Percentiles rank a stretch among this genome's conserved stretches.
These are phyloP conservation scores for Camptophora hylomeconis DNA, from an alignment of 2,329 filamentous ascomycete species.

Conservation along the genomic window DNA sequence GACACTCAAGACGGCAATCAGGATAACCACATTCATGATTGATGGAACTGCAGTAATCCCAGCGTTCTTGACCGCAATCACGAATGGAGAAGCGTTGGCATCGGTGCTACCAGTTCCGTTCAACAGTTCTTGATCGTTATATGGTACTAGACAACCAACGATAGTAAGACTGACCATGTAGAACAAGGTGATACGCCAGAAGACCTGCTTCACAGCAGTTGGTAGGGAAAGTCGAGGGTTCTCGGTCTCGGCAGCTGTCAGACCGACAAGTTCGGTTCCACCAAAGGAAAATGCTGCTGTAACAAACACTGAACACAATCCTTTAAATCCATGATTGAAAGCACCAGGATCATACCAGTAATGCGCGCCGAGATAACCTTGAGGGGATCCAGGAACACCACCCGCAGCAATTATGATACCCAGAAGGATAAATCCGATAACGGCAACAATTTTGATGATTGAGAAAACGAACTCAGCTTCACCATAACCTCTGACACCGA, in stretches of 20 bases:
- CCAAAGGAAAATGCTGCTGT: conserved; percentile 52
- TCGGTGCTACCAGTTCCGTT: conserved; percentile 43
- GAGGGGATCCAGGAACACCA: conserved; percentile 61
- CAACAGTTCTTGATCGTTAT: conserved; percentile 51
- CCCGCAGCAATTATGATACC: conserved; percentile 60
- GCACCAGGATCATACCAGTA: conserved; percentile 70
- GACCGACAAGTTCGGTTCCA: conserved; percentile 49
- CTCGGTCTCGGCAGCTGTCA: conserved; percentile 45
- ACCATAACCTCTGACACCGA: conserved; percentile 77
- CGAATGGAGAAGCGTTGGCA: conserved; percentile 72
- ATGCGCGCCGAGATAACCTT: conserved; percentile 59
- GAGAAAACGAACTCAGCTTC: conserved; percentile 84
- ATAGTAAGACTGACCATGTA: conserved; percentile 72
- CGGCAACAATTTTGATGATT: conserved; percentile 70
- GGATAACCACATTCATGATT: conserved; percentile 84
- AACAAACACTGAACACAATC: conserved; percentile 44
- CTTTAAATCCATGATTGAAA: conserved; percentile 51
- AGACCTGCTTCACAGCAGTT: conserved; percentile 77
- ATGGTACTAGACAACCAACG: conserved; percentile 70
- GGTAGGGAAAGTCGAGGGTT: conserved; percentile 60
- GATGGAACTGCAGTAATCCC: conserved; percentile 69
- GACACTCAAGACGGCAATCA: conserved; percentile 77
- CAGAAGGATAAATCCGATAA: conserved; percentile 63
- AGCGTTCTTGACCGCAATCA: conserved; percentile 77
- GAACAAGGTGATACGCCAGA: conserved; percentile 78